Percentiles rank a stretch among this genome's conserved stretches.
Evolutionary conservation across 202 grass and related monocot species (phyloP).

Genomic region (Bolboschoenoplectus hybrid): DNA sequence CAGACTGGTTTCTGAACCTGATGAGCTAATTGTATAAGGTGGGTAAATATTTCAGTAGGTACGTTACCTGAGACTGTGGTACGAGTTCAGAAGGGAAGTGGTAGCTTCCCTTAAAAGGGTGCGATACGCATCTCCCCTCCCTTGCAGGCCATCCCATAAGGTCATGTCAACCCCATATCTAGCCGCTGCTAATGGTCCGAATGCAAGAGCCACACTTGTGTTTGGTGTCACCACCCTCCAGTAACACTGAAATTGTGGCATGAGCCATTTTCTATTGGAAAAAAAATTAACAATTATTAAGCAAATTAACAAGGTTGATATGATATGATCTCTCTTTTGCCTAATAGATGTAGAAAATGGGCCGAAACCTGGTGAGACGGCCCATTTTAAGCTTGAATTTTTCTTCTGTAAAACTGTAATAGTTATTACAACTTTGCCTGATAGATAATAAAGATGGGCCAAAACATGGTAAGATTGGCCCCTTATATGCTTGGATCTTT

Average conservation of each 20-base stretch:
- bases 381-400: background rate
- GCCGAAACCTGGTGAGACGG: background rate
- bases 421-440: background rate
- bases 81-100: conserved; percentile 77
- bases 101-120: conserved; percentile 88
- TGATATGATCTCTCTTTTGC: background rate
- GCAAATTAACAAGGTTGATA: background rate
- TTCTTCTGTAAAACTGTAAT: background rate
- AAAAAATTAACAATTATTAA: conserved; percentile 18
- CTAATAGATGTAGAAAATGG: conserved; percentile 15
- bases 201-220: conserved; percentile 74
- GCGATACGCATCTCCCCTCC: conserved; percentile 62
- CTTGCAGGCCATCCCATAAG: conserved; percentile 57
- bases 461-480: background rate
- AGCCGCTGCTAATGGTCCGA: conserved; percentile 64
- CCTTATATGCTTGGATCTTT: background rate
- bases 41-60: background rate
- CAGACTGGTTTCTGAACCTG: background rate
- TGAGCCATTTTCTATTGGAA: conserved; percentile 50
- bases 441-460: background rate
- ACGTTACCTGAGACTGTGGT: conserved; percentile 50
- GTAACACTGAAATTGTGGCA: conserved; percentile 50
- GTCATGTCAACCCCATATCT: conserved; percentile 62
- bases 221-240: conserved; percentile 77
- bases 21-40: background rate